Base-by-base conservation (phyloP, 371 early-diverging fungal genomes). In the Lichtheimia corymbifera region DNA sequence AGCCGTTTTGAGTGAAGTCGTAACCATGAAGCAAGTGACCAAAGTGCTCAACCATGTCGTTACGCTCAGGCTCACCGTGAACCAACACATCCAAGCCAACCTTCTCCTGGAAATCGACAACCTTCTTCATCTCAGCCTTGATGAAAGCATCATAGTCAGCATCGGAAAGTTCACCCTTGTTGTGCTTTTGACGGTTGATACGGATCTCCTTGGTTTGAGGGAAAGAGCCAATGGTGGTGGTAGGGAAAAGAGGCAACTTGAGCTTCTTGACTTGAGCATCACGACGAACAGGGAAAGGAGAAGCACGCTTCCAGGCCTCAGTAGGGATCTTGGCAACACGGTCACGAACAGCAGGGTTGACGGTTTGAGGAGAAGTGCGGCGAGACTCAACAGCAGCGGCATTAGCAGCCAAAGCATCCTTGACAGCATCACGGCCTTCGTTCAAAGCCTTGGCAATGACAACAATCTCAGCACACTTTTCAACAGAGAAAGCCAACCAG, bases 1-100 rank as follows among this genome's bases (percentile, higher is more conserved):
- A 97, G 43, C 97, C 98, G 76, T 94, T 91, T 73, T 90, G 83
- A 64, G 95, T 92, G 70, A 96, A 95, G 40, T 88, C 90, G 79
- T 93, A 96, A 59, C 98, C 97, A 66, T 90, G 80, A 56, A 96
- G 82, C 53, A 79, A 64, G 51, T 82, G 82, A 66, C 87, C 94
- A 83, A 96, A 97, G 86, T 92, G 94, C 74, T 95, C 96, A 30
- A 96, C 98, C 98, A 97, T 97, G 77, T 97, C 97, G 73, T 92
- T 95, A 83, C 96, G 93, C 75, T 96, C 97, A 55, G 90, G 90
- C 73, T 97, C 97, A 79, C 98, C 98, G 76, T 97, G 98, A 58
- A 97, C 97, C 42, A 97, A 77, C 60, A 97, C 94, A 74, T 97
- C 97, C 51, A 97, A 76, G 15, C 90, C 95, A 54, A 89, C 73